Percentiles rank a stretch among this genome's conserved stretches.
Evolutionary conservation across 1,284 basidiomycete species (phyloP).

Genomic region (Rhodotorula sp.): DNA sequence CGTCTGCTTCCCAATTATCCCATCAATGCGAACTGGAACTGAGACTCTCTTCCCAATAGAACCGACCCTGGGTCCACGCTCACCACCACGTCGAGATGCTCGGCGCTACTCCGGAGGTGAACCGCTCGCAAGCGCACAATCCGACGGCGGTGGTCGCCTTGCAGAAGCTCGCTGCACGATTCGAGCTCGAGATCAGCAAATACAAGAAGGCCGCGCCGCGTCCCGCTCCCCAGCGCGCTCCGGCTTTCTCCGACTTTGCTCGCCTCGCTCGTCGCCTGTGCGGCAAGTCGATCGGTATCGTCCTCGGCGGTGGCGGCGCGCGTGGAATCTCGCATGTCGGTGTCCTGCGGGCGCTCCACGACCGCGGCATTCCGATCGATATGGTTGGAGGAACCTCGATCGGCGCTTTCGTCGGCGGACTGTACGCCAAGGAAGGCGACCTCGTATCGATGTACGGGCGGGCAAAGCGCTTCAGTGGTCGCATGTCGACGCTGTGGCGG

Average conservation of each 20-base stretch:
- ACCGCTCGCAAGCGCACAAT: constrained; percentile 61
- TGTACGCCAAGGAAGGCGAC: constrained; percentile 93
- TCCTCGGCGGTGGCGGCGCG: constrained; percentile 93
- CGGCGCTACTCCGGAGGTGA: constrained; percentile 49
- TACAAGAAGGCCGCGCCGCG: constrained; percentile 53
- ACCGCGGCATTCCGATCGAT: constrained; percentile 89
- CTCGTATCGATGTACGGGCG: constrained; percentile 79
- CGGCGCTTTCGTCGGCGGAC: constrained; percentile 87
- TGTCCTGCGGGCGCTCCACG: constrained; percentile 84
- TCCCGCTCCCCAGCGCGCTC: constrained; percentile 64
- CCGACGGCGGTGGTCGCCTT: constrained; percentile 82
- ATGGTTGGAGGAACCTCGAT: constrained; percentile 77
- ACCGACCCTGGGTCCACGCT: constrained; percentile 89
- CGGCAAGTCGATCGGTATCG: constrained; percentile 88
- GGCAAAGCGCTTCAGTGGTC: constrained; percentile 84
- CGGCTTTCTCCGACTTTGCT: constrained; percentile 88
- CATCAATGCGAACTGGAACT: fast-evolving
- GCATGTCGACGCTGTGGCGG: constrained; percentile 92
- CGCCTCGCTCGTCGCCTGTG: constrained; percentile 86
- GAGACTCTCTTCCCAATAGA: constrained; percentile 53
- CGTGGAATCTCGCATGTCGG: constrained; percentile 92
- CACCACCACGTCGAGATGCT: constrained; percentile 86
- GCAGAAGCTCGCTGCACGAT: constrained; percentile 74
- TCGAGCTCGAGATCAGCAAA: constrained; percentile 82
- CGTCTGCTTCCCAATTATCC: background rate